A percentile compares a stretch with the other conserved stretches of the same genome.
Conservation (phyloP, 495 filamentous ascomycete species). For the Aspergillus biplanus region DNA sequence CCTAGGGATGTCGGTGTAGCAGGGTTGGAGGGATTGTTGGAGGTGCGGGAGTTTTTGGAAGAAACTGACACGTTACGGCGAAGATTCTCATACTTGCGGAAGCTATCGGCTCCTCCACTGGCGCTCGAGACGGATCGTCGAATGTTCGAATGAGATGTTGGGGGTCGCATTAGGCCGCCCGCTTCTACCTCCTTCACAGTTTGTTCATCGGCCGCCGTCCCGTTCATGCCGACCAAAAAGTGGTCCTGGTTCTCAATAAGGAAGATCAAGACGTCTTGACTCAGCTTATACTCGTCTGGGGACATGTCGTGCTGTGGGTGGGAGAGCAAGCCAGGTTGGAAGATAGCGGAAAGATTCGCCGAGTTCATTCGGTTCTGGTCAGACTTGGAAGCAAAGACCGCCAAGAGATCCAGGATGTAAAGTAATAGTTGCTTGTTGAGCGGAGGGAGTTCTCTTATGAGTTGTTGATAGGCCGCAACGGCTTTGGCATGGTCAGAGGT, state of each 20-base stretch:
- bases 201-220: conserved; percentile 84
- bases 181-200: conserved; percentile 83
- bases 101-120: conserved; percentile 83
- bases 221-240: conserved; percentile 92
- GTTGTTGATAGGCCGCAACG: conserved; percentile 79
- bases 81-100: conserved; percentile 72
- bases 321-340: conserved; percentile 94
- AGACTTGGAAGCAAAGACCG: conserved; percentile 96
- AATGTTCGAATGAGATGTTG: conserved; percentile 59
- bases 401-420: conserved; percentile 96
- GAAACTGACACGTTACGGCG: conserved; percentile 83
- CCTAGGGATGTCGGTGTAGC: conserved; percentile 64
- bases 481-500: conserved; percentile 75
- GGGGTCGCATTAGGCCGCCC: conserved; percentile 57
- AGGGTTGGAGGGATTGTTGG: conserved; percentile 70
- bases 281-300: conserved; percentile 88
- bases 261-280: conserved; percentile 97
- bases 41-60: conserved; percentile 71
- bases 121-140: conserved; percentile 81
- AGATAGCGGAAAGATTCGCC: conserved; percentile 94
- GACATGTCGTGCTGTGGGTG: conserved; percentile 95
- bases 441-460: conserved; percentile 91
- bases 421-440: conserved; percentile 93
- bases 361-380: conserved; percentile 97
- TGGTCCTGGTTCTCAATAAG: conserved; percentile 95